Conservation (phyloP, 2,329 filamentous ascomycete species). For the Exophiala bonariae region DNA sequence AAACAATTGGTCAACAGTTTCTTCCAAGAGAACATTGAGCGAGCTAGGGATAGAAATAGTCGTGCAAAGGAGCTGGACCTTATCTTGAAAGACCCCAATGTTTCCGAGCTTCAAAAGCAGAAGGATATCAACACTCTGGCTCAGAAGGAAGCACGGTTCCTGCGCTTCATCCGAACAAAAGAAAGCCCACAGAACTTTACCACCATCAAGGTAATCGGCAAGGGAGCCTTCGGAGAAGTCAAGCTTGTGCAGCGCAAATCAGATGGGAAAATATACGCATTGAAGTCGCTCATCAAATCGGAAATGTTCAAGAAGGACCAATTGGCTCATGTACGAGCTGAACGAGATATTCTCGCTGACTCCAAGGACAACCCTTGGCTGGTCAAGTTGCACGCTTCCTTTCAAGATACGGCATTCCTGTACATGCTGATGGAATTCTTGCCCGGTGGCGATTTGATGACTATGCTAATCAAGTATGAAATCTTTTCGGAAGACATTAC, state of each 20-base stretch:
- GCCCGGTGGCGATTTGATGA: slow-evolving; percentile 97
- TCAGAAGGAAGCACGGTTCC: slow-evolving; percentile 85
- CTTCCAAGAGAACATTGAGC: slow-evolving; percentile 98
- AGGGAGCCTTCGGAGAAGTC: slow-evolving; percentile 97
- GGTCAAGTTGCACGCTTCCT: slow-evolving; percentile 96
- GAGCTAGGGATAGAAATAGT: slow-evolving; percentile 90
- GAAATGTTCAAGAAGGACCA: slow-evolving; percentile 99
- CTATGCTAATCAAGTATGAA: slow-evolving; percentile 99
- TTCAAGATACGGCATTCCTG: slow-evolving; percentile 92
- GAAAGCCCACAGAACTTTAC: slow-evolving; percentile 93
- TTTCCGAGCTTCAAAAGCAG: slow-evolving; percentile 74
- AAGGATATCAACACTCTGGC: slow-evolving; percentile 82
- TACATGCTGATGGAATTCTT: slow-evolving; percentile 99
- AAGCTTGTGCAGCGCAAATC: slow-evolving; percentile 95
- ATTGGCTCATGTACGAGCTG: slow-evolving; percentile 92
- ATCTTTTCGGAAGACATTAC: slow-evolving; percentile 99
- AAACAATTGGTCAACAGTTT: slow-evolving; percentile 71
- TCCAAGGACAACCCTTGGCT: slow-evolving; percentile 98
- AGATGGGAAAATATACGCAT: slow-evolving; percentile 94
- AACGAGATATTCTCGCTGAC: slow-evolving; percentile 95
- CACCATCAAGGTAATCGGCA: slow-evolving; percentile 97
- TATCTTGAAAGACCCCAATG: slow-evolving; percentile 73
- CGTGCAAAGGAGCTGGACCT: slow-evolving; percentile 92
- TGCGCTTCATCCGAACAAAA: slow-evolving; percentile 90
- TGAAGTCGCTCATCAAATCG: slow-evolving; percentile 97